Evolutionary conservation across 106 monocot genomes (phyloP).

Genomic region (Acorus gramineus): DNA sequence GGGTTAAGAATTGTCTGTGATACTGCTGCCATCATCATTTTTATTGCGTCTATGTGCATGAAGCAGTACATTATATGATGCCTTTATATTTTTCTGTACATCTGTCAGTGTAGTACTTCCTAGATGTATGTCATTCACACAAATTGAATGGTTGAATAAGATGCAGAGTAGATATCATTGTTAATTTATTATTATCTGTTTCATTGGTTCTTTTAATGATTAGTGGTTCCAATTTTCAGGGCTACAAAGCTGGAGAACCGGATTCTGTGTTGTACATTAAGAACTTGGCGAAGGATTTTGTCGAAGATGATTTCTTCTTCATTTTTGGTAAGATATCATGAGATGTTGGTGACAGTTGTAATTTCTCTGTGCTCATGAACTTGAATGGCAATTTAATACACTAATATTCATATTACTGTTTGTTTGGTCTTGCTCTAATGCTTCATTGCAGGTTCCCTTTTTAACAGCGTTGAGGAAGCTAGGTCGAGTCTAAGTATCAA

Average conservation of each 20-base stretch:
- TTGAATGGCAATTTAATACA: too few relatives aligned
- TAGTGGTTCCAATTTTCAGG: conserved; percentile 30
- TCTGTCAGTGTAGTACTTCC: too few relatives aligned
- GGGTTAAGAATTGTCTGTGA: too few relatives aligned
- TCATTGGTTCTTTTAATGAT: background rate
- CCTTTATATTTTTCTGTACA: too few relatives aligned
- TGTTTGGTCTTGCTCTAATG: background rate
- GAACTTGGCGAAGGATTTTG: conserved; percentile 93
- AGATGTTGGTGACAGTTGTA: too few relatives aligned
- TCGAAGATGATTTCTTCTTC: conserved; percentile 86
- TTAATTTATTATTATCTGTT: background rate
- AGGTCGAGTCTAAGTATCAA: conserved; percentile 57
- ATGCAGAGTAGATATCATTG: background rate
- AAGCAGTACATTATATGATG: too few relatives aligned
- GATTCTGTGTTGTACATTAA: conserved; percentile 80
- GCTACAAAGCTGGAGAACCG: conserved; percentile 83
- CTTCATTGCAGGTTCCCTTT: conserved; percentile 64
- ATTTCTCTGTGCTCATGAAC: too few relatives aligned
- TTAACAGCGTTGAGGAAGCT: conserved; percentile 49
- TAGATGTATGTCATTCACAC: too few relatives aligned
- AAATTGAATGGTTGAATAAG: too few relatives aligned
- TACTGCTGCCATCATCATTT: too few relatives aligned
- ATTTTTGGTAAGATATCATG: conserved; percentile 65
- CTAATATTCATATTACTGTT: background rate
- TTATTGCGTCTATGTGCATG: too few relatives aligned